A percentile compares a stretch with the other conserved stretches of the same genome.
phyloP scores from a whole-genome alignment of 306 rosid genomes.

The Cicer chorassanicum region DNA sequence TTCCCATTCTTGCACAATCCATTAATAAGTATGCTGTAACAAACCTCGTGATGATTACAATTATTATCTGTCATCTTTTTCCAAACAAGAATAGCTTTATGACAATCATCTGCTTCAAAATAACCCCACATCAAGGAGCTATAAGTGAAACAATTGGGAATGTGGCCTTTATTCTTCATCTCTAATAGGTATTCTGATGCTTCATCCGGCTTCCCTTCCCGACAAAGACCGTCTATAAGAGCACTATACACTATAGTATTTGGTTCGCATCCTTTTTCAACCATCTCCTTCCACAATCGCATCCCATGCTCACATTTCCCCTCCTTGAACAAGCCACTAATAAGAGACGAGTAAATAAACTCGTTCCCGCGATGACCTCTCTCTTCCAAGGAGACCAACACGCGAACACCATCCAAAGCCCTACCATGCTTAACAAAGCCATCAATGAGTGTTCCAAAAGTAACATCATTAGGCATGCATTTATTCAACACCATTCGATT shows the following conservation, averaged over 20 bases:
- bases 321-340: constrained; percentile 89
- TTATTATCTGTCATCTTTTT: constrained; percentile 64
- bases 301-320: constrained; percentile 69
- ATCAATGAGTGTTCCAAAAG: constrained; percentile 82
- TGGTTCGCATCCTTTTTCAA: constrained; percentile 67
- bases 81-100: constrained; percentile 81
- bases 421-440: constrained; percentile 88
- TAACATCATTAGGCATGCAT: constrained; percentile 83
- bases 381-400: constrained; percentile 72
- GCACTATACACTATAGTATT: constrained; percentile 76
- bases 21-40: constrained; percentile 76
- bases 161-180: constrained; percentile 64
- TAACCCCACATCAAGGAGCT: constrained; percentile 87
- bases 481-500: constrained; percentile 69
- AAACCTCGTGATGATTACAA: constrained; percentile 57
- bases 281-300: constrained; percentile 80
- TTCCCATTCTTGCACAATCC: constrained; percentile 82
- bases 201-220: constrained; percentile 72
- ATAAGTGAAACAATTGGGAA: constrained; percentile 77
- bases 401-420: constrained; percentile 63
- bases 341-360: constrained; percentile 76
- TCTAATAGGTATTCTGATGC: constrained; percentile 64
- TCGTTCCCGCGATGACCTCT: constrained; percentile 75
- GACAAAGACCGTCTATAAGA: constrained; percentile 85
- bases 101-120: constrained; percentile 62